These are phyloP conservation scores for Curvularia lunata DNA, from an alignment of 2,329 filamentous ascomycete species.

Conservation along the genomic window DNA sequence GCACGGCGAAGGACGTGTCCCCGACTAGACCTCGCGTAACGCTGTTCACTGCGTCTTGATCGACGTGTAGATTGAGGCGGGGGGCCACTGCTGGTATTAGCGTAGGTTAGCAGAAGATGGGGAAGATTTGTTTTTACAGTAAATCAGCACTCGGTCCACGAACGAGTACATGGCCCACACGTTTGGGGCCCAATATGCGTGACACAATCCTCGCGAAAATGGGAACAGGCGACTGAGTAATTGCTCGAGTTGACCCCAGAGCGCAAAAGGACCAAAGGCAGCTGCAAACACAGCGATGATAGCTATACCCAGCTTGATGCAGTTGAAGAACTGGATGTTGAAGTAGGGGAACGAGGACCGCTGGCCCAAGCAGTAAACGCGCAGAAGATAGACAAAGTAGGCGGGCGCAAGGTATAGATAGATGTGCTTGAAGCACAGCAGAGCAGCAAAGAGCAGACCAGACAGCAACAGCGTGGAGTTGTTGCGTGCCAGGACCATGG, in stretches of 20 bases:
- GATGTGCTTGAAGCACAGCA: constrained; percentile 97
- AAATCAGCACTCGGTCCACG: constrained; percentile 80
- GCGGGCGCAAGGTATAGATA: constrained; percentile 95
- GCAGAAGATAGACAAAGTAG: constrained; percentile 92
- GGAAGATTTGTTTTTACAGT: constrained; percentile 61
- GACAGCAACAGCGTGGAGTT: constrained; percentile 77
- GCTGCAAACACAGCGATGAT: constrained; percentile 73
- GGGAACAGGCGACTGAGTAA: constrained; percentile 86
- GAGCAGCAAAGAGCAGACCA: constrained; percentile 79
- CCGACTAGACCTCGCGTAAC: constrained; percentile 93
- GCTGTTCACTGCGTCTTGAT: constrained; percentile 77
- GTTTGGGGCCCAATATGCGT: constrained; percentile 98
- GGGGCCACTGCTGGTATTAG: constrained; percentile 70
- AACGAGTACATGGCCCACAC: constrained; percentile 98
- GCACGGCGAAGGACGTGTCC: constrained; percentile 89
- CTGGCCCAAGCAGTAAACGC: constrained; percentile 83
- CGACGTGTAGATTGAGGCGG: constrained; percentile 74
- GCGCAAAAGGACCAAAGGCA: constrained; percentile 89
- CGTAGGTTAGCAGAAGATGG: neutral
- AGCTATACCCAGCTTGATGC: constrained; percentile 78
- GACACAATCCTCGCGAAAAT: constrained; percentile 90
- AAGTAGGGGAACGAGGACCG: constrained; percentile 72
- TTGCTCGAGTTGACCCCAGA: constrained; percentile 82
- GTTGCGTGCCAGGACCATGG: constrained; percentile 80
- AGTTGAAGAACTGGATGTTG: constrained; percentile 76